phyloP scores from a whole-genome alignment of 345 rosid species.

The Pugionium cornutum region DNA sequence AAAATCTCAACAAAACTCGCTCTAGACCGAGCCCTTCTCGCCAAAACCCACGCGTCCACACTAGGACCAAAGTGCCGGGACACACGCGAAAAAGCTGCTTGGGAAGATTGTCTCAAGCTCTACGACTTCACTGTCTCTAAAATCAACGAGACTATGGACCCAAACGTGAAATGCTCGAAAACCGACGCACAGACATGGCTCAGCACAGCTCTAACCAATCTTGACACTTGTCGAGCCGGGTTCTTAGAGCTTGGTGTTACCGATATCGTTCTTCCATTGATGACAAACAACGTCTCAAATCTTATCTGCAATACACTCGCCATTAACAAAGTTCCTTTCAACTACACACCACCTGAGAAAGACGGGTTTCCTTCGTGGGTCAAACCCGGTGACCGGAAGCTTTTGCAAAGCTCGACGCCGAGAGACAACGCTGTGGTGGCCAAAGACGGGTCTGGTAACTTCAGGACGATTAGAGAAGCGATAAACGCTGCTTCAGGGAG shows the following conservation, averaged over 20 bases:
- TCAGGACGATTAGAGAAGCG: conserved; percentile 66
- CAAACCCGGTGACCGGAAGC: conserved; percentile 67
- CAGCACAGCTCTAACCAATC: conserved; percentile 83
- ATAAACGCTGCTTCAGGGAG: conserved; percentile 62
- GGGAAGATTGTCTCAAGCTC: conserved; percentile 65
- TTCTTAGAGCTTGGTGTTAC: conserved; percentile 70
- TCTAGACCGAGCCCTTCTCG: conserved; percentile 52
- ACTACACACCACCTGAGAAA: conserved; percentile 42
- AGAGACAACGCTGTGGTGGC: conserved; percentile 75
- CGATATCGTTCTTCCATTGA: conserved; percentile 54
- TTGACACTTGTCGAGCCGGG: conserved; percentile 75
- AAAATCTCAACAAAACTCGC: conserved; percentile 53
- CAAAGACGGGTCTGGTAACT: conserved; percentile 80
- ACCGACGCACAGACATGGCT: conserved; percentile 87
- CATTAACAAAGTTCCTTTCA: conserved; percentile 57
- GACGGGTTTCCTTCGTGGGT: conserved; percentile 82
- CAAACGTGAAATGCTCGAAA: conserved; percentile 51
- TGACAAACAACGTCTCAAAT: conserved; percentile 74
- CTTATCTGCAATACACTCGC: conserved; percentile 71
- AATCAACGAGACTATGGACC: conserved; percentile 57
- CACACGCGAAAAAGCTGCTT: conserved; percentile 61
- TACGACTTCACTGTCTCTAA: conserved; percentile 50
- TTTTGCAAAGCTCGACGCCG: conserved; percentile 57
- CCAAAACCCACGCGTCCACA: conserved; percentile 43
- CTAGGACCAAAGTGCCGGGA: conserved; percentile 60